Conservation (phyloP, 2,329 filamentous ascomycete genomes). For the Paracoccidioides brasiliensis region DNA sequence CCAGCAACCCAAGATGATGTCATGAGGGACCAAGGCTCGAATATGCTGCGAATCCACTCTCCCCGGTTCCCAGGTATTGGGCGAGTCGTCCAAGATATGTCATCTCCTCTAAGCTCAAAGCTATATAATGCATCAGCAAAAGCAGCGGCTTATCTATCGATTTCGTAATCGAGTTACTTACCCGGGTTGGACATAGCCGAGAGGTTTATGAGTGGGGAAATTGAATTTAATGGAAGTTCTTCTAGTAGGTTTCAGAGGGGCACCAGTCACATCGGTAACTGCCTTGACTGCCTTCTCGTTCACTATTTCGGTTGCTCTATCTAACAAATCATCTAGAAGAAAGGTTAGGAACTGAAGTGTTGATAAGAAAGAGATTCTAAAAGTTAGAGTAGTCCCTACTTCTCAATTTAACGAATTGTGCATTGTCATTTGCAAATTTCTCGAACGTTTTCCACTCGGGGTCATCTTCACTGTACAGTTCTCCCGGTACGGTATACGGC, state of each 20-base stretch:
- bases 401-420: background rate
- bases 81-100: slow-evolving; percentile 3
- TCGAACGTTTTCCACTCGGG: slow-evolving; percentile 7
- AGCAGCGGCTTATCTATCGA: background rate
- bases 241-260: slow-evolving; percentile 1
- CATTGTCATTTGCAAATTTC: slow-evolving; percentile 1
- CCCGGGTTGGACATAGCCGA: slow-evolving; percentile 8
- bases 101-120: slow-evolving; percentile 7
- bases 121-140: background rate
- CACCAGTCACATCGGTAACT: background rate
- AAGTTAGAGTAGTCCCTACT: background rate
- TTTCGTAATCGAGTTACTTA: background rate
- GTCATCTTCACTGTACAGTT: slow-evolving; percentile 4
- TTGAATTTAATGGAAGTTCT: background rate
- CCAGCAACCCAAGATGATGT: background rate
- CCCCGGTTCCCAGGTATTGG: slow-evolving; percentile 6
- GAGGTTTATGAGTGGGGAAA: slow-evolving; percentile 5
- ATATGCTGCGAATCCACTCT: slow-evolving; percentile 6
- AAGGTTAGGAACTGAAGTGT: background rate
- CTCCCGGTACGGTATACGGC: slow-evolving; percentile 4
- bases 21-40: background rate
- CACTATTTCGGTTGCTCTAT: background rate
- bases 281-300: background rate
- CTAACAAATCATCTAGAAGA: background rate
- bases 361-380: background rate